Percentiles rank a stretch among this genome's conserved stretches.
Evolutionary conservation across 805 yeast genomes (phyloP).

Genomic region (Kurtzmaniella fragi): DNA sequence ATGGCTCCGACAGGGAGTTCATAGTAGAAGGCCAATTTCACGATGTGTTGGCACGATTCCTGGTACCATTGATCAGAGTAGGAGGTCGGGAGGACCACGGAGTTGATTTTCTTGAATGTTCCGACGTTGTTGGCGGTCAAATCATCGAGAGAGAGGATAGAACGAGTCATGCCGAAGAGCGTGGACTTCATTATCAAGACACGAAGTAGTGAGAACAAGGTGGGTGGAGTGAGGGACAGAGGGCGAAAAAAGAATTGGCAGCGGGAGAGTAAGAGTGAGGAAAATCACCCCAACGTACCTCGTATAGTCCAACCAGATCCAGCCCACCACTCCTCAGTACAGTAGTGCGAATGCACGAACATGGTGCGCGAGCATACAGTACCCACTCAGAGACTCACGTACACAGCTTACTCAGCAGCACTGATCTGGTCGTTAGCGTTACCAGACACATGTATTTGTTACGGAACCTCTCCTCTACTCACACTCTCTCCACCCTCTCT

Average conservation of each 20-base stretch:
- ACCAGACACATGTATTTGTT: too few species aligned
- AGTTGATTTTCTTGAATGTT: slow-evolving; percentile 51
- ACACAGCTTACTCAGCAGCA: too few species aligned
- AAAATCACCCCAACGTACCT: too few species aligned
- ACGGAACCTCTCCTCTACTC: too few species aligned
- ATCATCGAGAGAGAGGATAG: slow-evolving; percentile 49
- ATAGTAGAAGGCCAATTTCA: slow-evolving; percentile 58
- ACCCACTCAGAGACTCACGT: too few species aligned
- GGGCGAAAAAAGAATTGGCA: neutral
- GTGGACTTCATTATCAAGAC: neutral
- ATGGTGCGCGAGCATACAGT: too few species aligned
- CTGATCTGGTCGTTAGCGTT: too few species aligned
- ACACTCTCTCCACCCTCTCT: too few species aligned
- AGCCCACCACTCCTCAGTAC: too few species aligned
- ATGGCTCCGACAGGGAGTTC: slow-evolving; percentile 82
- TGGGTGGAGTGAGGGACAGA: neutral
- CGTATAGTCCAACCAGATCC: too few species aligned
- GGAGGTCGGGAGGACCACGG: slow-evolving; percentile 44
- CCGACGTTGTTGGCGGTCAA: slow-evolving; percentile 58
- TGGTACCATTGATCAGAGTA: slow-evolving; percentile 52
- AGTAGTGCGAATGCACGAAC: too few species aligned
- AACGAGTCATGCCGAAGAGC: slow-evolving; percentile 30
- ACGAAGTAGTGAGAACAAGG: neutral
- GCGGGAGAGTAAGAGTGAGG: too few species aligned
- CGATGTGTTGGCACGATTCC: slow-evolving; percentile 45